Conservation (phyloP, 1,284 basidiomycete genomes). For the Ceratorhiza oryzae-sativae region DNA sequence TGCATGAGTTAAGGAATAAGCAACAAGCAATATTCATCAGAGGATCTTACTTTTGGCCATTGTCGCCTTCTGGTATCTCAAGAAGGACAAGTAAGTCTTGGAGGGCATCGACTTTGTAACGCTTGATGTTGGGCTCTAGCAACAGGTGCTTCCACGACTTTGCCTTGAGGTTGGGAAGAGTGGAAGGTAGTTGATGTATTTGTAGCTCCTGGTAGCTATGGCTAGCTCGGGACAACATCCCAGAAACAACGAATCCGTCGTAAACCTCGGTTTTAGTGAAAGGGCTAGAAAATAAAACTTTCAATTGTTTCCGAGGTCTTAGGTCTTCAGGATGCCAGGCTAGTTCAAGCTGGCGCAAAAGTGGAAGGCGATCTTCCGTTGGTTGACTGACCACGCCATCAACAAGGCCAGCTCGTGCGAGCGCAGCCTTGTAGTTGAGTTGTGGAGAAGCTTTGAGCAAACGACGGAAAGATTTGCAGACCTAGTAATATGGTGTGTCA, state of each 20-base stretch:
- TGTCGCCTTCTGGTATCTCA: not conserved
- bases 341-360: constrained; percentile 3
- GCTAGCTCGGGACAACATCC: not conserved
- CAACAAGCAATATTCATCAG: not conserved
- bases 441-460: constrained; percentile 18
- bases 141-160: constrained; percentile 25
- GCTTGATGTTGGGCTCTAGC: not conserved
- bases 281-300: not conserved
- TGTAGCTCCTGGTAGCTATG: not conserved
- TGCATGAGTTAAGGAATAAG: not conserved
- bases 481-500: not conserved
- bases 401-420: constrained; percentile 19
- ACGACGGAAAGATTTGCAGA: constrained; percentile 5
- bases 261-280: not conserved
- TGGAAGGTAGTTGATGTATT: constrained; percentile 16
- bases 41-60: not conserved
- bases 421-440: not conserved
- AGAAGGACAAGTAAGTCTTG: constrained; percentile 27
- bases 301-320: constrained; percentile 17
- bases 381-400: not conserved
- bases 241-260: constrained; percentile 14
- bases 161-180: constrained; percentile 21
- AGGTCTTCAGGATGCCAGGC: constrained; percentile 5
- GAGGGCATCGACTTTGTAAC: constrained; percentile 11
- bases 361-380: not conserved